These are phyloP conservation scores for Abrus precatorius DNA, from an alignment of 306 rosid genomes.

Conservation along the genomic window DNA sequence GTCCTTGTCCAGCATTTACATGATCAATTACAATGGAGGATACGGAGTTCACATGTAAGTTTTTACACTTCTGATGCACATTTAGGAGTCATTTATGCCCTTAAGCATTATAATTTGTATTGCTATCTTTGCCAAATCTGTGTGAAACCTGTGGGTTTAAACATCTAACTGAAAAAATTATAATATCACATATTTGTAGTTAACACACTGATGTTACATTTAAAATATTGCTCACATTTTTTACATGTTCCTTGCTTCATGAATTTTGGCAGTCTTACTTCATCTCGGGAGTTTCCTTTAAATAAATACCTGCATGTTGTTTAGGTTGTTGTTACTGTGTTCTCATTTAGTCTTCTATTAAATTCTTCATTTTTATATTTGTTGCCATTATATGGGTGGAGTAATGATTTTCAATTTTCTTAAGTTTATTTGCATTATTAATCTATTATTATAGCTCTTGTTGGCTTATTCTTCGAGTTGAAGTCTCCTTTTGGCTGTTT, in stretches of 20 bases:
- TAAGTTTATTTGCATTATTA: slow-evolving; percentile 21
- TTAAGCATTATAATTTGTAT: slow-evolving; percentile 33
- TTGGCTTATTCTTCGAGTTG: slow-evolving; percentile 12
- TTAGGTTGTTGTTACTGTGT: background rate
- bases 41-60: slow-evolving; percentile 96
- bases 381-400: background rate
- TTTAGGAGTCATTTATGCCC: background rate
- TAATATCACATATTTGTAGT: slow-evolving; percentile 13
- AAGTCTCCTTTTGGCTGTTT: slow-evolving; percentile 22
- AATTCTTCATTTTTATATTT: background rate
- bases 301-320: background rate
- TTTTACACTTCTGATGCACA: slow-evolving; percentile 42
- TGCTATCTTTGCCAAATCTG: slow-evolving; percentile 26
- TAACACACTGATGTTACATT: slow-evolving; percentile 28
- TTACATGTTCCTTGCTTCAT: slow-evolving; percentile 30
- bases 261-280: slow-evolving; percentile 27
- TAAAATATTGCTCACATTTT: background rate
- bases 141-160: background rate
- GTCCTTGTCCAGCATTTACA: slow-evolving; percentile 75
- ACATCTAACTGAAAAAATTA: slow-evolving; percentile 11
- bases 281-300: slow-evolving; percentile 20
- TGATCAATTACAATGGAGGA: slow-evolving; percentile 95
- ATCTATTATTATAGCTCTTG: slow-evolving; percentile 19
- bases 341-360: slow-evolving; percentile 1
- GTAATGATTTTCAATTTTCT: slow-evolving; percentile 6